Base-by-base conservation (phyloP, 345 rosid species). In the Dovyalis caffra region DNA sequence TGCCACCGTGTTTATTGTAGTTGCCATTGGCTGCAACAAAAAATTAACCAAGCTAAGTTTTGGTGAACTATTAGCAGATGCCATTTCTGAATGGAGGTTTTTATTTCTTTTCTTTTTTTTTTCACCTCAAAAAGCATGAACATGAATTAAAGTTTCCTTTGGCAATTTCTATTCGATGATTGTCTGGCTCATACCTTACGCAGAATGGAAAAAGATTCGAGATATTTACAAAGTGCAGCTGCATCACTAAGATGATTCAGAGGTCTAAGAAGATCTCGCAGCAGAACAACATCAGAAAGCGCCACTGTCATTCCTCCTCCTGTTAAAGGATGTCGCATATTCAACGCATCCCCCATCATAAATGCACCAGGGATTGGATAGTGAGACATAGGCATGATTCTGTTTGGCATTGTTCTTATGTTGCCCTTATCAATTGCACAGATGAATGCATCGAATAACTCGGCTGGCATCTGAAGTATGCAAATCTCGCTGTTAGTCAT, bases 301-400 rank as follows among this genome's bases (percentile, higher is more conserved):
- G 87, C 88, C 57, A 87, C 90, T 9, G 91, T 86, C 91, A 88
- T 88, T 75, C 91, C 91, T 64, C 90, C 91, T 16, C 91, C 91
- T 3, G 91, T 86, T 29, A 86, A 67, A 38, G 91, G 90, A 76
- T 88, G 91, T n/a, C 90, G 85, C 90, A 86, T 85, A 80, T 88
- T 86, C 74, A 86, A 85, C 68, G 90, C 86, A 83, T 85, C 88
- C 7, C 90, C 90, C 80, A 86, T 64, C 62, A 86, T 45, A 49
- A 88, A 75, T 9, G 90, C 90, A 14, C 92, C 87, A 6, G 92
- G 85, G 6, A 86, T 86, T 7, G 90, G 90, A 51, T 66, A 28
- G 29, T 88, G 90, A 56, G 73, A 82, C 66, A 88, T 89, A 16
- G 92, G 88, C 90, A 89, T 85, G 84, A 88, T 85, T 81, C 87